Percentiles rank a stretch among this genome's conserved stretches.
These are phyloP conservation scores for Vitis rupestris DNA, from an alignment of 164 flowering plant genomes.

Conservation along the genomic window DNA sequence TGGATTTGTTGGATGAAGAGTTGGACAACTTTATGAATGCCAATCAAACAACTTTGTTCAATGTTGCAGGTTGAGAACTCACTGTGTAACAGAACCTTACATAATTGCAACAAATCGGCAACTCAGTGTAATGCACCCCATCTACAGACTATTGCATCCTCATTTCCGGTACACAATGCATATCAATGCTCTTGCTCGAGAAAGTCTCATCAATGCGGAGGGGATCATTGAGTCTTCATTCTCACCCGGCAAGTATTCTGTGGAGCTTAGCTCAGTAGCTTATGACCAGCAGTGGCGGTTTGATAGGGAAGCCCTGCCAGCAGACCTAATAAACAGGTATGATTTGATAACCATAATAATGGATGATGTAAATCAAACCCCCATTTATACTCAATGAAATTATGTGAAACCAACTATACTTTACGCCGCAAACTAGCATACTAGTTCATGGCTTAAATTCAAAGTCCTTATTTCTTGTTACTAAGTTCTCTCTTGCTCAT, in stretches of 20 bases:
- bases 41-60: too few relatives aligned
- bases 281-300: constrained; percentile 46
- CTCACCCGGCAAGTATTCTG: constrained; percentile 24
- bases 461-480: too few relatives aligned
- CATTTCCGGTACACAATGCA: constrained; percentile 86
- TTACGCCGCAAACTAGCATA: too few relatives aligned
- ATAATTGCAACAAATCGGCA: constrained; percentile 36
- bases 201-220: constrained; percentile 43
- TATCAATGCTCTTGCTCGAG: constrained; percentile 69
- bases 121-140: constrained; percentile 57
- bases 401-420: too few relatives aligned
- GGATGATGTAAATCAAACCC: too few relatives aligned
- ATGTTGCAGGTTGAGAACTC: constrained; percentile 32
- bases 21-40: too few relatives aligned
- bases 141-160: constrained; percentile 60
- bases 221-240: constrained; percentile 33
- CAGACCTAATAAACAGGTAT: constrained; percentile 29
- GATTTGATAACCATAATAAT: not conserved
- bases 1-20: too few relatives aligned
- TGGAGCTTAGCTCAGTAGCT: constrained; percentile 54
- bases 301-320: constrained; percentile 31
- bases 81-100: constrained; percentile 56
- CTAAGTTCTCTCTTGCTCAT: too few relatives aligned
- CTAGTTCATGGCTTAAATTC: too few relatives aligned
- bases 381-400: too few relatives aligned